Percentiles rank a stretch among this genome's conserved stretches.
Conservation (phyloP, 805 yeast genomes). For the Saturnispora hagleri region DNA sequence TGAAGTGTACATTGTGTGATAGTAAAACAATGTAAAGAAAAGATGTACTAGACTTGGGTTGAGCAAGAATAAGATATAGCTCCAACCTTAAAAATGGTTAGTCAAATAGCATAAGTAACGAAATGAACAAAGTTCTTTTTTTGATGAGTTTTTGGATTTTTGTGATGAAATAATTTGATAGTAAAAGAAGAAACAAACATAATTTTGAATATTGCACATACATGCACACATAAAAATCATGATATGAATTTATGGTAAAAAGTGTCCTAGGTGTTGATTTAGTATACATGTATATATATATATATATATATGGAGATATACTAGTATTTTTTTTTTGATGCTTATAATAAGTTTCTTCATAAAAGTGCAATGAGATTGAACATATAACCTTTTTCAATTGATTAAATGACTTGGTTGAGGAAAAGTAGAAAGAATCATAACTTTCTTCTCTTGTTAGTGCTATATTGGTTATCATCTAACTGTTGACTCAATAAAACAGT, state of each 20-base stretch:
- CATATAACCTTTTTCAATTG: background rate
- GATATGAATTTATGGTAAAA: background rate
- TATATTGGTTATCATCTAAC: background rate
- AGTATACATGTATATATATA: too few species aligned
- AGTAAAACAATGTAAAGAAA: background rate
- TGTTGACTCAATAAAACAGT: slow-evolving; percentile 6
- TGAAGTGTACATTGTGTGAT: background rate
- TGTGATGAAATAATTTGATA: background rate
- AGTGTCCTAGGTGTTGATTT: background rate
- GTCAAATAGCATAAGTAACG: background rate
- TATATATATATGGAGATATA: too few species aligned
- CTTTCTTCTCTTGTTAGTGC: slow-evolving; percentile 1
- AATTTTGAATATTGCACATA: too few species aligned
- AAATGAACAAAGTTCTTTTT: background rate
- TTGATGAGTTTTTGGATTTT: background rate
- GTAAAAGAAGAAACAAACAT: background rate
- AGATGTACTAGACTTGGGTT: background rate
- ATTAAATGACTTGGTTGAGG: too few species aligned
- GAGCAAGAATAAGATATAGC: background rate
- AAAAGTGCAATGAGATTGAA: background rate
- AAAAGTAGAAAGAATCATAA: too few species aligned
- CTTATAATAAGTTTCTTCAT: background rate
- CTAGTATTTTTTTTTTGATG: too few species aligned
- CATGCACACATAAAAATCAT: background rate
- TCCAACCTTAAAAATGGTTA: background rate